phyloP scores from a whole-genome alignment of 1,284 basidiomycete genomes.

The Rhodotorula sp. region DNA sequence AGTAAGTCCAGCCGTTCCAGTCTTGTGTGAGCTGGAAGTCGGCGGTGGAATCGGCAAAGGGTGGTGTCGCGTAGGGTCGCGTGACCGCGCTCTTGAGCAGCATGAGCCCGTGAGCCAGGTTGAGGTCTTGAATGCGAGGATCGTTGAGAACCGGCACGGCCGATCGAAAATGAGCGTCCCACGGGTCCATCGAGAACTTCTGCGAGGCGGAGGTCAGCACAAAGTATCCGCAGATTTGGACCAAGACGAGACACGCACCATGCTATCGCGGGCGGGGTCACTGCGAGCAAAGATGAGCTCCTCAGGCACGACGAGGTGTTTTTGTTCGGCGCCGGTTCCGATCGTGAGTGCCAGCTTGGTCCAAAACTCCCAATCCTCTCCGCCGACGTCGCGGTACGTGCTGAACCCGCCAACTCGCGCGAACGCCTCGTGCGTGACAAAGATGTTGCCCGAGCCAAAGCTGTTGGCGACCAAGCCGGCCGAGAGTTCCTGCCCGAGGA shows the following conservation, averaged over 20 bases:
- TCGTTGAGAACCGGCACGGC: constrained; percentile 35
- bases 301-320: constrained; percentile 29
- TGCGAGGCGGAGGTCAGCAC: background rate
- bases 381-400: constrained; percentile 39
- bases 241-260: constrained; percentile 21
- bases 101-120: constrained; percentile 34
- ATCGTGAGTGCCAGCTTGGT: constrained; percentile 23
- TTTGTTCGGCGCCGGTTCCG: background rate
- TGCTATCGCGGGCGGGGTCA: constrained; percentile 28
- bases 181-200: constrained; percentile 42
- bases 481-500: constrained; percentile 32
- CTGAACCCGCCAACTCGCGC: constrained; percentile 34
- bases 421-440: constrained; percentile 28
- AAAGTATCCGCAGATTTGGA: background rate
- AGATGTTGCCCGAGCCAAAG: constrained; percentile 41
- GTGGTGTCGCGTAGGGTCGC: background rate
- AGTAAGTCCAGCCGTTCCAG: constrained; percentile 39
- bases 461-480: constrained; percentile 32
- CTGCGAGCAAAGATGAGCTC: constrained; percentile 34
- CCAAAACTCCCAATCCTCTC: constrained; percentile 40
- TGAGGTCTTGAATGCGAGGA: constrained; percentile 30
- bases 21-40: constrained; percentile 36
- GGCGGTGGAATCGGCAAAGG: constrained; percentile 32
- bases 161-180: constrained; percentile 36
- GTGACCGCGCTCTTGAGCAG: constrained; percentile 28